phyloP scores from a whole-genome alignment of 306 rosid genomes.

The Glycine tomentella region DNA sequence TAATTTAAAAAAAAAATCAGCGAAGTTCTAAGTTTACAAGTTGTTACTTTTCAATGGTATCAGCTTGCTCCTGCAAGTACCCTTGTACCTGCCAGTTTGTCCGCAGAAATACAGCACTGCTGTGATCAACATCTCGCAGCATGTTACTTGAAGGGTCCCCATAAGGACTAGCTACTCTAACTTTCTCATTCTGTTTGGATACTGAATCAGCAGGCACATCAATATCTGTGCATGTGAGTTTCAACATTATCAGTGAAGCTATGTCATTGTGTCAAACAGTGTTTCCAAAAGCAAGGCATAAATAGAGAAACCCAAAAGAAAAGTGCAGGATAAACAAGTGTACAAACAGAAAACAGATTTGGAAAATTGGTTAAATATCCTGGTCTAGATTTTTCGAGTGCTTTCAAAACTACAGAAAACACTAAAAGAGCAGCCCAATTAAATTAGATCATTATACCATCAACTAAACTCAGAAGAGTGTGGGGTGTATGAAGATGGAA shows the following conservation, averaged over 20 bases:
- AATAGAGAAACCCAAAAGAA: slow-evolving; percentile 18
- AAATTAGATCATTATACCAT: slow-evolving; percentile 61
- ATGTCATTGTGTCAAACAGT: slow-evolving; percentile 38
- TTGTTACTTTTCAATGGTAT: slow-evolving; percentile 78
- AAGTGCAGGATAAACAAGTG: slow-evolving; percentile 29
- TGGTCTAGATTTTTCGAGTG: slow-evolving; percentile 19
- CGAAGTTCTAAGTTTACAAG: slow-evolving; percentile 28
- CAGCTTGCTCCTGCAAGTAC: slow-evolving; percentile 93
- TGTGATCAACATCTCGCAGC: slow-evolving; percentile 60
- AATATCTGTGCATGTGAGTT: slow-evolving; percentile 60
- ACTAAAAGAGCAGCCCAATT: neutral
- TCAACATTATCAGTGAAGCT: slow-evolving; percentile 34
- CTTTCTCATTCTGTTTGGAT: slow-evolving; percentile 62
- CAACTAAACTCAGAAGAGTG: slow-evolving; percentile 79
- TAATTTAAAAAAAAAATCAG: neutral
- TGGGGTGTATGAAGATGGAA: slow-evolving; percentile 87
- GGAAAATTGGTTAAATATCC: slow-evolving; percentile 29
- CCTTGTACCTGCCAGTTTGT: slow-evolving; percentile 97
- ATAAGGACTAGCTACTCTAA: slow-evolving; percentile 64
- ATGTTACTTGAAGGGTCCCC: slow-evolving; percentile 59
- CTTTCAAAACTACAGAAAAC: slow-evolving; percentile 24
- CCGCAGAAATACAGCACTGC: slow-evolving; percentile 68
- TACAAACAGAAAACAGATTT: slow-evolving; percentile 35
- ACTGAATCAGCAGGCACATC: slow-evolving; percentile 65
- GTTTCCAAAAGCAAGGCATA: slow-evolving; percentile 32